A percentile compares a stretch with the other conserved stretches of the same genome.
Conservation (phyloP, 1,139 yeast genomes). For the Sugiyamaella grinbergsii region DNA sequence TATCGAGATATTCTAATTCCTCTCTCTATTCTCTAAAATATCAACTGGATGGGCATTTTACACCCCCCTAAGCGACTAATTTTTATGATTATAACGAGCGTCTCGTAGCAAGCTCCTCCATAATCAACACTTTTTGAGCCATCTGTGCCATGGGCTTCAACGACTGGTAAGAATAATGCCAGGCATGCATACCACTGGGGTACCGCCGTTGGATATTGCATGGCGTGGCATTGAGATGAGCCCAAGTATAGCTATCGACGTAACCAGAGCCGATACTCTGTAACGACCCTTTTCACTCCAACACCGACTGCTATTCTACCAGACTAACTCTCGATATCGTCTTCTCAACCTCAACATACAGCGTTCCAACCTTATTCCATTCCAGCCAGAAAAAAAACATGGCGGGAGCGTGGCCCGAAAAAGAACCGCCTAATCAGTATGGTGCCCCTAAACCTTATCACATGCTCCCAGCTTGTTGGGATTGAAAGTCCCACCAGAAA, state of each 20-base stretch:
- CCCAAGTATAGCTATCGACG: too few species aligned
- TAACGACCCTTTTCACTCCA: too few species aligned
- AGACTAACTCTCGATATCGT: too few species aligned
- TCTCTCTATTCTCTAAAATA: background rate
- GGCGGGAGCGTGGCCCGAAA: background rate
- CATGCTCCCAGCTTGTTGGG: conserved; percentile 16
- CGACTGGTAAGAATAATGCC: too few species aligned
- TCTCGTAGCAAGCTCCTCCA: background rate
- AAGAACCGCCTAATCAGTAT: conserved; percentile 3
- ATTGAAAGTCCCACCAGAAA: conserved; percentile 3
- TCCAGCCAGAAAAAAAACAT: too few species aligned
- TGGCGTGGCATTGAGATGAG: background rate
- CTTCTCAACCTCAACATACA: too few species aligned
- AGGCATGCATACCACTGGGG: too few species aligned
- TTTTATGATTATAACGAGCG: background rate
- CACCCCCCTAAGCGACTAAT: background rate
- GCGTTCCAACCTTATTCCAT: too few species aligned
- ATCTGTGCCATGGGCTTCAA: too few species aligned
- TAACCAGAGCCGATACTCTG: too few species aligned
- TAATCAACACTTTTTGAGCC: background rate
- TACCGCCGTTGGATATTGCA: background rate
- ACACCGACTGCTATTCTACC: too few species aligned
- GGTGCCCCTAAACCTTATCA: conserved; percentile 10
- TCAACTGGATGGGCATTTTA: background rate
- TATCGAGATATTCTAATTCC: too few species aligned